A percentile compares a stretch with the other conserved stretches of the same genome.
Evolutionary conservation across 2,329 filamentous ascomycete species (phyloP).

Genomic region (Triangularia verruculosa): DNA sequence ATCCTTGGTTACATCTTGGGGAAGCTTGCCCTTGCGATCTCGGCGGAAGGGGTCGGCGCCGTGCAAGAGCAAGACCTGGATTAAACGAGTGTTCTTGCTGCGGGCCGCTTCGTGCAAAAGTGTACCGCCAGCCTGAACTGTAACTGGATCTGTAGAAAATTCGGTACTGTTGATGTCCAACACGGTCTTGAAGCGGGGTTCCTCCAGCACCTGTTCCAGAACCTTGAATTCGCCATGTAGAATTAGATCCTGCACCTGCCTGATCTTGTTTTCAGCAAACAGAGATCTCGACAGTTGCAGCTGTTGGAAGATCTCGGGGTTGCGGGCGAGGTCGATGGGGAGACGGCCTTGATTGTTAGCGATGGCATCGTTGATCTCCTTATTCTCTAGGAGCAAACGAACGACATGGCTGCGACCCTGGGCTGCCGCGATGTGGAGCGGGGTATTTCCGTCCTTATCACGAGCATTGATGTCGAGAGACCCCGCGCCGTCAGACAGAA

Average conservation of each 20-base stretch:
- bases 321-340: conserved; percentile 84
- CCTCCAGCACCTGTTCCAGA: conserved; percentile 76
- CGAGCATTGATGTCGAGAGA: conserved; percentile 80
- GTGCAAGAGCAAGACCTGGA: conserved; percentile 86
- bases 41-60: conserved; percentile 94
- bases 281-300: conserved; percentile 86
- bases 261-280: conserved; percentile 82
- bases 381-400: conserved; percentile 76
- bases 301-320: conserved; percentile 92
- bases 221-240: conserved; percentile 69
- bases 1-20: conserved; percentile 95
- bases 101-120: conserved; percentile 90
- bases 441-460: conserved; percentile 91
- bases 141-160: conserved; percentile 75
- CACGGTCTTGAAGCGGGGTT: conserved; percentile 78
- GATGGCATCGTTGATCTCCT: conserved; percentile 82
- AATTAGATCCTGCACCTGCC: conserved; percentile 79
- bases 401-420: conserved; percentile 81
- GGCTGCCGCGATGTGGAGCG: conserved; percentile 80
- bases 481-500: conserved; percentile 70
- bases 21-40: conserved; percentile 91
- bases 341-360: conserved; percentile 81
- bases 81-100: conserved; percentile 80
- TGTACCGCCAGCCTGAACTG: conserved; percentile 81
- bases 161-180: conserved; percentile 92